These are phyloP conservation scores for Dorcoceras hygrometricum DNA, from an alignment of 257 asterid species.

Conservation along the genomic window DNA sequence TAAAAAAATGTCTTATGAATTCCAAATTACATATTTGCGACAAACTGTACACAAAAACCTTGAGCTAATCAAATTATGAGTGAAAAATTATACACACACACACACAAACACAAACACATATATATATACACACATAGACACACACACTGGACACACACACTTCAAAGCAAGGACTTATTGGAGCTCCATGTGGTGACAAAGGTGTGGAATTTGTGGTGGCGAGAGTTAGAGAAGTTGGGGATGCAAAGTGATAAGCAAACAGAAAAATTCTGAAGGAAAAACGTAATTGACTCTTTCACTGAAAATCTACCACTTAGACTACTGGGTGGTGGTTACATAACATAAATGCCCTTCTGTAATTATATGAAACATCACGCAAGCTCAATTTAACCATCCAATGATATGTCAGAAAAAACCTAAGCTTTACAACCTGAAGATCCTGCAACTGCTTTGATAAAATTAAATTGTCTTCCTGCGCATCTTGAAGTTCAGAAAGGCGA, in stretches of 20 bases:
- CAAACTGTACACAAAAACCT: too few relatives aligned
- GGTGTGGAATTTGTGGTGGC: background rate
- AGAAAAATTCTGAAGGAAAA: background rate
- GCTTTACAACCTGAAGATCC: constrained; percentile 73
- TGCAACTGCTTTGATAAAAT: constrained; percentile 79
- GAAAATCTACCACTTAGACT: background rate
- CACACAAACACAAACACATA: too few relatives aligned
- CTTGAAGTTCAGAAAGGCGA: constrained; percentile 88
- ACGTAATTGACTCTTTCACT: background rate
- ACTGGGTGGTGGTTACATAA: background rate
- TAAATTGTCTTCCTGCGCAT: constrained; percentile 75
- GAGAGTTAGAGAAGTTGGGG: background rate
- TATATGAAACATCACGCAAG: background rate
- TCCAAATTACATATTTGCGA: too few relatives aligned
- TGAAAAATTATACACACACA: too few relatives aligned
- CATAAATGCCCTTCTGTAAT: background rate
- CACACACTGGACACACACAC: too few relatives aligned
- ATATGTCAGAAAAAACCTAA: constrained; percentile 7
- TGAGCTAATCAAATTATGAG: too few relatives aligned
- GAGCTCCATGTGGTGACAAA: too few relatives aligned
- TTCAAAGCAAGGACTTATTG: too few relatives aligned
- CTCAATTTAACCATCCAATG: background rate
- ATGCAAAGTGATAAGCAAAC: background rate
- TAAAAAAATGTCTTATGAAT: too few relatives aligned
- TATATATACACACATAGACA: too few relatives aligned